phyloP scores from a whole-genome alignment of 1,139 yeast species.

The Pichiaceae sp. region DNA sequence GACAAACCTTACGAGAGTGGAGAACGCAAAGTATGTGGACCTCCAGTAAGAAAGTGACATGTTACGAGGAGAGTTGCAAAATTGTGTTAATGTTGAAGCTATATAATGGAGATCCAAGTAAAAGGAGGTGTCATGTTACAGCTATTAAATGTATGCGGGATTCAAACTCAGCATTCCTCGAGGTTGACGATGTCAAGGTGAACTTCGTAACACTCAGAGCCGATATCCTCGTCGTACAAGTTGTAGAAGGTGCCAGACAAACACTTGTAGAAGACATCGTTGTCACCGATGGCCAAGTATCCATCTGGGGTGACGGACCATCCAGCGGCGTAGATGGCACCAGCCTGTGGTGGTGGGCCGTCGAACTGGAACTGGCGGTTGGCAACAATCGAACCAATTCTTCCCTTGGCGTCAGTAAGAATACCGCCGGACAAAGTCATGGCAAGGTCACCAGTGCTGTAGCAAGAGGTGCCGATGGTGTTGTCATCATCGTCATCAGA shows the following conservation, averaged over 20 bases:
- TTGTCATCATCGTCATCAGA: constrained; percentile 25
- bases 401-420: constrained; percentile 53
- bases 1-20: constrained; percentile 42
- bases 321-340: constrained; percentile 78
- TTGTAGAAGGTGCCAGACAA: constrained; percentile 74
- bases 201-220: constrained; percentile 58
- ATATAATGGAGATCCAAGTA: too few species aligned
- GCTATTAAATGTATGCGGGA: neutral
- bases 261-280: constrained; percentile 66
- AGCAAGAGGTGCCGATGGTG: constrained; percentile 41
- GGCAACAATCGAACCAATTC: constrained; percentile 76
- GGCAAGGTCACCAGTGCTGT: constrained; percentile 41
- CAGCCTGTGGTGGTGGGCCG: constrained; percentile 89
- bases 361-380: constrained; percentile 85
- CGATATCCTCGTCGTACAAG: constrained; percentile 63
- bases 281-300: constrained; percentile 59
- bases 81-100: too few species aligned
- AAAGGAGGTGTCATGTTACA: too few species aligned
- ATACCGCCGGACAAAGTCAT: constrained; percentile 45
- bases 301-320: constrained; percentile 65
- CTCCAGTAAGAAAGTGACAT: constrained; percentile 33
- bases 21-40: constrained; percentile 28
- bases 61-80: neutral
- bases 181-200: constrained; percentile 56
- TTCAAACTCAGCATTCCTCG: constrained; percentile 49